These are phyloP conservation scores for Rubia balearica DNA, from an alignment of 305 asterid genomes.

Conservation along the genomic window DNA sequence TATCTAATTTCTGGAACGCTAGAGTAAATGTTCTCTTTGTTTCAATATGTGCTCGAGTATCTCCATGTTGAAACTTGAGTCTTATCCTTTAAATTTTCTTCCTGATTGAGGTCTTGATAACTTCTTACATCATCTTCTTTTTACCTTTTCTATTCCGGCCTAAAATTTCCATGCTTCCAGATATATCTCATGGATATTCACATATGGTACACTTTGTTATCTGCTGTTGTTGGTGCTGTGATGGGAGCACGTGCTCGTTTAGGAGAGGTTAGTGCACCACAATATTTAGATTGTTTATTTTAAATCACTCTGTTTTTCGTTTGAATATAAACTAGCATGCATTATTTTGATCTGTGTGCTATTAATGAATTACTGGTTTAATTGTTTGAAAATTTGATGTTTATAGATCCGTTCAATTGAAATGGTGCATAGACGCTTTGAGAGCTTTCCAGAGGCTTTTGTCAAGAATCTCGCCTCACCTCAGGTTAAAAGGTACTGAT, in stretches of 20 bases:
- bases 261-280: constrained; percentile 59
- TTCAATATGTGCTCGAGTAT: background rate
- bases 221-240: constrained; percentile 96
- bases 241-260: constrained; percentile 94
- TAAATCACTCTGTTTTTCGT: background rate
- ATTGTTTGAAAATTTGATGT: constrained; percentile 19
- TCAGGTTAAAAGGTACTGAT: constrained; percentile 45
- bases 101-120: background rate
- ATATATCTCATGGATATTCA: constrained; percentile 94
- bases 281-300: background rate
- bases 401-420: constrained; percentile 87
- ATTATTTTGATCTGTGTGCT: background rate
- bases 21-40: background rate
- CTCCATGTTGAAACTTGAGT: background rate
- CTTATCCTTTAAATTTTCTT: background rate
- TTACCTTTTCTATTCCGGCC: constrained; percentile 6
- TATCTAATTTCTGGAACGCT: background rate
- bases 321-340: background rate
- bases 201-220: constrained; percentile 82
- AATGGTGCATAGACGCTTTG: constrained; percentile 96
- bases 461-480: constrained; percentile 74
- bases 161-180: constrained; percentile 30
- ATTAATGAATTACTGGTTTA: background rate
- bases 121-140: background rate
- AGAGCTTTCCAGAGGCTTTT: constrained; percentile 96